Percentiles rank a stretch among this genome's conserved stretches.
Conservation (phyloP, 306 rosid genomes). For the Astragalus glycyphyllos region DNA sequence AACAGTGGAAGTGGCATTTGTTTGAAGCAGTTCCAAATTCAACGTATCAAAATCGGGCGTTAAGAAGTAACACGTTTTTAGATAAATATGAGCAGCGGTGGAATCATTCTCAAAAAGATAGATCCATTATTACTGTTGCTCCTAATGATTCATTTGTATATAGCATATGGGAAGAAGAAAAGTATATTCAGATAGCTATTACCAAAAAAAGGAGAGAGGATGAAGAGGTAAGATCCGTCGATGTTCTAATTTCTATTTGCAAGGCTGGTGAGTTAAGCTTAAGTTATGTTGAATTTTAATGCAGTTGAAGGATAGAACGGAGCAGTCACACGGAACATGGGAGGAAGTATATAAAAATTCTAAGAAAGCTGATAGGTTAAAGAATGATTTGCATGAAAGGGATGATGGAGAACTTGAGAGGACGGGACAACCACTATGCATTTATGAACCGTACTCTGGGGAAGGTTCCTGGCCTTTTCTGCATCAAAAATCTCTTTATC, state of each 20-base stretch:
- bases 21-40: slow-evolving; percentile 65
- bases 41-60: slow-evolving; percentile 52
- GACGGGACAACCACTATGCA: slow-evolving; percentile 88
- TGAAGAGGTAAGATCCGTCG: slow-evolving; percentile 72
- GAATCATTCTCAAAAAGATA: slow-evolving; percentile 62
- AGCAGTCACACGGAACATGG: slow-evolving; percentile 89
- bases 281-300: slow-evolving; percentile 40
- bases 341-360: slow-evolving; percentile 91
- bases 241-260: slow-evolving; percentile 26
- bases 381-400: slow-evolving; percentile 93
- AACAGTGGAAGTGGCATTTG: slow-evolving; percentile 85
- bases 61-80: slow-evolving; percentile 61
- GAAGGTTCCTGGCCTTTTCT: slow-evolving; percentile 97
- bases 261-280: slow-evolving; percentile 11
- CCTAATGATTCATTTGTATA: slow-evolving; percentile 66
- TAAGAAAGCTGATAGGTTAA: slow-evolving; percentile 75
- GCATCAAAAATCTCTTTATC: slow-evolving; percentile 78
- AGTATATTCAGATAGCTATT: slow-evolving; percentile 51
- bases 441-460: slow-evolving; percentile 94
- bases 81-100: slow-evolving; percentile 73
- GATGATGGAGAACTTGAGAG: slow-evolving; percentile 96
- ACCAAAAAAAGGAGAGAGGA: slow-evolving; percentile 75
- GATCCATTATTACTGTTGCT: slow-evolving; percentile 41
- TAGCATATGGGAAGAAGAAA: slow-evolving; percentile 94
- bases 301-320: slow-evolving; percentile 90